Evolutionary conservation across 352 stramenopile genomes (phyloP), one percentile per base, ranked within the genome.

Genomic region (Peronospora belbahrii): DNA sequence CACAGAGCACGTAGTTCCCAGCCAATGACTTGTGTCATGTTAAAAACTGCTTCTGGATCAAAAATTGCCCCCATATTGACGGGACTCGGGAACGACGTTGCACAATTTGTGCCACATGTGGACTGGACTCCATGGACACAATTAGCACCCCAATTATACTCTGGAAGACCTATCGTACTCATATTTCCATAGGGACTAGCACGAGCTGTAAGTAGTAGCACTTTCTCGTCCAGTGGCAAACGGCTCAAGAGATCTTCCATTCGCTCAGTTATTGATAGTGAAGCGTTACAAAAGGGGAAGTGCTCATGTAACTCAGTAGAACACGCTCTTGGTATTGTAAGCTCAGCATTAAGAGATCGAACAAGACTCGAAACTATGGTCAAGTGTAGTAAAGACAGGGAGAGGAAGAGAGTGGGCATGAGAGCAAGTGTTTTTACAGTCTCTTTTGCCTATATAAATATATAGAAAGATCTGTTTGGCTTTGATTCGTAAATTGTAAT

Each of bases 101-200:
- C 74, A 53, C 67, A 85, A 49, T 82, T 57, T 36, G 70, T 62
- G 42, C 70, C 65, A 59, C 70, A 83, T 14, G 85, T 97, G 15
- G 79, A 84, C 52, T 86, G 88, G 40, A 97, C 74, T 19, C 91
- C 93, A 46, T 97, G 93, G 7, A 97, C 78, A 34, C 81, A 95
- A 63, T 98, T 95, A 39, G 80, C 91, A 22, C 91, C 95, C 87
- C 88, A 97, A 59, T 96, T 79, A 70, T 97, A 97, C 41, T 87
- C 73, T 3, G 85, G 89, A 3, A 97, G 41, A 0, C 73, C 83
- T 3, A 97, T 70, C 17, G 48, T 60, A 32, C 82, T 80, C 54
- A 97, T 82, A 38, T 77, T 83, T 11, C 76, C 79, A n/a, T 50
- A 52, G 1, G 76, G 76, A 35, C 74, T 85, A 7, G 76, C 76